Percentiles rank a stretch among this genome's conserved stretches.
Evolutionary conservation across 1,284 basidiomycete genomes (phyloP).

Genomic region (Ceratobasidium sp.): DNA sequence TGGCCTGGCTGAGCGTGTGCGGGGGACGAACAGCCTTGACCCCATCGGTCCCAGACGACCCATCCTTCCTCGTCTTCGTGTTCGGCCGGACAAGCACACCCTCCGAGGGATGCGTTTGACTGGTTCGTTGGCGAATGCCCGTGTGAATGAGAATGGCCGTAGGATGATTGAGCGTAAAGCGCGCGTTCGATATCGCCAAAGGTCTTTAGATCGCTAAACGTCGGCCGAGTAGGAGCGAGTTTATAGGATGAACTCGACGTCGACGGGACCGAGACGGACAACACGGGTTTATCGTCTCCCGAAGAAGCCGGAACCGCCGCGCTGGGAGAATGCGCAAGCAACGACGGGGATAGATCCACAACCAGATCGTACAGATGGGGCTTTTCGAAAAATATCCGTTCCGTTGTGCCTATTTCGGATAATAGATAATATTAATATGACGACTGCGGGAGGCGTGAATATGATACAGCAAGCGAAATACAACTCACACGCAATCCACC

Average conservation of each 20-base stretch:
- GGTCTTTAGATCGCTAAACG: conserved; percentile 17
- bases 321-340: conserved; percentile 36
- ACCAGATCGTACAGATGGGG: conserved; percentile 80
- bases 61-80: conserved; percentile 43
- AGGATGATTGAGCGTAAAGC: conserved; percentile 51
- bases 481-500: conserved; percentile 80
- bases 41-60: conserved; percentile 44
- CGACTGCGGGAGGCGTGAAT: neutral
- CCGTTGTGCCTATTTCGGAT: conserved; percentile 70
- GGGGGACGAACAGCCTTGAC: conserved; percentile 18
- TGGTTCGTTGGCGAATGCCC: neutral
- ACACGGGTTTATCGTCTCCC: conserved; percentile 70
- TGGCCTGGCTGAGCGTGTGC: conserved; percentile 20
- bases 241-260: conserved; percentile 12
- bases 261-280: conserved; percentile 65
- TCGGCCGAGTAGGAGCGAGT: conserved; percentile 28
- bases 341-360: conserved; percentile 68
- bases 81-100: conserved; percentile 8
- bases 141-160: conserved; percentile 40
- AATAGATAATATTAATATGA: neutral
- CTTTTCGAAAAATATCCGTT: conserved; percentile 82
- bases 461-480: neutral
- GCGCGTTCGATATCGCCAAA: conserved; percentile 52
- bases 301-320: conserved; percentile 58
- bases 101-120: conserved; percentile 13